A percentile compares a stretch with the other conserved stretches of the same genome.
Conservation (phyloP, 352 stramenopile genomes). For the Globisporangium paddicum region DNA sequence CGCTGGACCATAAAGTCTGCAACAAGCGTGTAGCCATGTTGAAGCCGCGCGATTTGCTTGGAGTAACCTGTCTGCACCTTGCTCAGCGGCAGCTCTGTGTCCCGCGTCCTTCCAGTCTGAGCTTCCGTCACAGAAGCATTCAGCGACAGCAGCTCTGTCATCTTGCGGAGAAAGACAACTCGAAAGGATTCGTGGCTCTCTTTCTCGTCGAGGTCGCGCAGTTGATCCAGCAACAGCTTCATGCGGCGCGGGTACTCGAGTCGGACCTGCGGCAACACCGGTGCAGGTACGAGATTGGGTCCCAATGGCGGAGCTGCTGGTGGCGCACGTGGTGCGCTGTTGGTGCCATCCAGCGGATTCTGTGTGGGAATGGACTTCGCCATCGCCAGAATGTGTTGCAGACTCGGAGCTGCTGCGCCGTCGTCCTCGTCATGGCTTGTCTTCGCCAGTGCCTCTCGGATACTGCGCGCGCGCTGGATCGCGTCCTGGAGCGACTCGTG, state of each 20-base stretch:
- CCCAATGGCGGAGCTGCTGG: not conserved
- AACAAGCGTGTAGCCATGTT: slow-evolving; percentile 27
- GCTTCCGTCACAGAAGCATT: slow-evolving; percentile 1
- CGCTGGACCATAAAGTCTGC: slow-evolving; percentile 28
- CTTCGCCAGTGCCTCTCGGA: slow-evolving; percentile 25
- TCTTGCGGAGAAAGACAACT: slow-evolving; percentile 41
- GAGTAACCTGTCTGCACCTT: slow-evolving; percentile 30
- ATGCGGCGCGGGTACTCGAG: slow-evolving; percentile 52
- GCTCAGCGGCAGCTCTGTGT: slow-evolving; percentile 1
- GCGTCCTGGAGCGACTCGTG: slow-evolving; percentile 37
- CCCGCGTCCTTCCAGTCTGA: not conserved
- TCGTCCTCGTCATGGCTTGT: slow-evolving; percentile 2
- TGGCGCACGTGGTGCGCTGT: not conserved
- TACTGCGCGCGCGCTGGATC: slow-evolving; percentile 36
- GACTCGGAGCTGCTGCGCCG: not conserved
- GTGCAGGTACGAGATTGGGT: not conserved
- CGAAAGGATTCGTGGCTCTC: slow-evolving; percentile 34
- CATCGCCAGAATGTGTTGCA: slow-evolving; percentile 28
- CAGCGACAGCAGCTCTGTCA: slow-evolving; percentile 41
- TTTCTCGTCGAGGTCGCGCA: slow-evolving; percentile 24
- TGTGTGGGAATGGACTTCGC: slow-evolving; percentile 21
- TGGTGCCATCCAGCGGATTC: not conserved
- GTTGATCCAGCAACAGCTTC: slow-evolving; percentile 34
- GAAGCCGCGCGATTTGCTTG: slow-evolving; percentile 29
- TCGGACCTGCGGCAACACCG: slow-evolving; percentile 2